A percentile compares a stretch with the other conserved stretches of the same genome.
These are phyloP conservation scores for Uronychia setigera DNA, from an alignment of 73 alveolate genomes.

Conservation along the genomic window DNA sequence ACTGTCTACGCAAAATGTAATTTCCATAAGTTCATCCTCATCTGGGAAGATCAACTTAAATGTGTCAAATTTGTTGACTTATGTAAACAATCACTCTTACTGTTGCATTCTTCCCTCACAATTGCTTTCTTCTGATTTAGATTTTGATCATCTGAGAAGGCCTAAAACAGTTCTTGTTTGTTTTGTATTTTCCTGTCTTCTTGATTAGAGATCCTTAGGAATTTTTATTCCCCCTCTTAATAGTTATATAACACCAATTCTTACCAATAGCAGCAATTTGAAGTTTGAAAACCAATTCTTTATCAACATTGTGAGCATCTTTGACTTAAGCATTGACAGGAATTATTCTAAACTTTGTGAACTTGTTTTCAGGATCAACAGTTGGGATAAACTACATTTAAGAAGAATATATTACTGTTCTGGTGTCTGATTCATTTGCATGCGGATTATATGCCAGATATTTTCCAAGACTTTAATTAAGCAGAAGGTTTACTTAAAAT, in stretches of 20 bases:
- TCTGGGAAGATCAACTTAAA: slow-evolving; percentile 18
- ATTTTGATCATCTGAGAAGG: neutral
- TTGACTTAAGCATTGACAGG: neutral
- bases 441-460: neutral
- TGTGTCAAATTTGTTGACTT: slow-evolving; percentile 4
- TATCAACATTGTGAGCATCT: neutral
- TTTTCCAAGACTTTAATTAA: slow-evolving; percentile 7
- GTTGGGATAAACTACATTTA: neutral
- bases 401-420: neutral
- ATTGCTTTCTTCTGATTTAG: neutral
- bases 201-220: neutral
- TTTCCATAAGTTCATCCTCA: slow-evolving; percentile 14
- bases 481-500: neutral
- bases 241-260: neutral
- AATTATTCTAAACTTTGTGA: neutral
- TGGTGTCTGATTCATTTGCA: neutral
- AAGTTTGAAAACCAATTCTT: neutral
- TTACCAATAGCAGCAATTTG: neutral
- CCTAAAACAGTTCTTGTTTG: neutral
- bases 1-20: slow-evolving; percentile 13
- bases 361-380: neutral
- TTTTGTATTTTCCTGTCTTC: neutral
- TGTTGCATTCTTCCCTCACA: neutral
- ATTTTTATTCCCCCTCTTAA: neutral
- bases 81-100: neutral